Evolutionary conservation across 768 basidiomycete genomes (phyloP).

Genomic region (Strobilomyces echinocephalus): DNA sequence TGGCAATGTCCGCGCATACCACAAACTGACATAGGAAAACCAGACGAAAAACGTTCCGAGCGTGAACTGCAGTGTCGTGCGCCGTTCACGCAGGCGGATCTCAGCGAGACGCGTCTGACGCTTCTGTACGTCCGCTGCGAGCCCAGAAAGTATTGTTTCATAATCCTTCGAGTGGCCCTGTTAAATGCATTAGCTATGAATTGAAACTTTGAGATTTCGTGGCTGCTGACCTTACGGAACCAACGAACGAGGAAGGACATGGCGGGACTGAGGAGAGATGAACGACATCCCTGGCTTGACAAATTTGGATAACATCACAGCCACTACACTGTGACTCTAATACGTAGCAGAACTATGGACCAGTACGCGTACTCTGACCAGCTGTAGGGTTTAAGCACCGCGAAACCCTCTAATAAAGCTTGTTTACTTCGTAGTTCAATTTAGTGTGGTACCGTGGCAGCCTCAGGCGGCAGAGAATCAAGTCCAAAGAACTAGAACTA

Average conservation of each 20-base stretch:
- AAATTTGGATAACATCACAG: constrained; percentile 22
- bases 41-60: constrained; percentile 72
- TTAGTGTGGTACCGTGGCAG: not conserved
- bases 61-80: constrained; percentile 72
- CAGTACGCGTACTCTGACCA: too few relatives aligned
- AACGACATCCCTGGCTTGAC: constrained; percentile 1
- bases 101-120: constrained; percentile 72
- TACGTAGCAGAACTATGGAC: too few relatives aligned
- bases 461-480: too few relatives aligned
- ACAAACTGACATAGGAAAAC: constrained; percentile 66
- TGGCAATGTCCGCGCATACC: constrained; percentile 64
- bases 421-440: too few relatives aligned
- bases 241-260: constrained; percentile 30
- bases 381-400: too few relatives aligned
- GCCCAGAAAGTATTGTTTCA: constrained; percentile 62
- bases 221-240: constrained; percentile 25
- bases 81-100: constrained; percentile 79
- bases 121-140: constrained; percentile 67
- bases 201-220: not conserved
- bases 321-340: constrained; percentile 8
- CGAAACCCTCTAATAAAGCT: too few relatives aligned
- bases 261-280: constrained; percentile 6
- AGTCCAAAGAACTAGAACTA: too few relatives aligned
- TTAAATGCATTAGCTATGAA: not conserved
- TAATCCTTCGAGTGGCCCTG: constrained; percentile 54